Percentiles rank a stretch among this genome's conserved stretches.
phyloP scores from a whole-genome alignment of 768 basidiomycete species.

The Astraeus odoratus region DNA sequence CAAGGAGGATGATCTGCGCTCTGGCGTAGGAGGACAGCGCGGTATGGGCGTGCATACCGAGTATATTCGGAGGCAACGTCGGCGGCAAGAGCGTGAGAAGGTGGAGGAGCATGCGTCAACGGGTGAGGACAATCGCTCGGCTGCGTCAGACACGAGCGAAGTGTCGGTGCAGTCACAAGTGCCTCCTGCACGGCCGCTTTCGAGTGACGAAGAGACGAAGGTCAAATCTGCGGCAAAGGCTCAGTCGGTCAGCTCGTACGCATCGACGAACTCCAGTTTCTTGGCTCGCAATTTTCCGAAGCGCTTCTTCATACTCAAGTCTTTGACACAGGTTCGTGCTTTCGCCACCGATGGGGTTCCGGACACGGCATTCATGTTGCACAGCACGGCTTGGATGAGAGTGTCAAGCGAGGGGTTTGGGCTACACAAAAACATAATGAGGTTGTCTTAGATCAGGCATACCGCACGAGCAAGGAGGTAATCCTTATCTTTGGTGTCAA shows the following conservation, averaged over 20 bases:
- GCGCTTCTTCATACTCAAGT: conserved; percentile 92
- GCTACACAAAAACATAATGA: conserved; percentile 93
- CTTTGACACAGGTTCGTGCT: conserved; percentile 61
- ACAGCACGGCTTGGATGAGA: conserved; percentile 73
- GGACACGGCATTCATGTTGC: not conserved
- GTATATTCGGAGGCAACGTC: conserved; percentile 67
- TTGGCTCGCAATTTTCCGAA: conserved; percentile 70
- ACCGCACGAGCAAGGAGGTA: conserved; percentile 83
- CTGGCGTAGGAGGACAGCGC: conserved; percentile 89
- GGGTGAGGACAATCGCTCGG: conserved; percentile 4
- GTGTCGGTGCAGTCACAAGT: conserved; percentile 14
- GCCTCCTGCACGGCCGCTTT: conserved; percentile 25
- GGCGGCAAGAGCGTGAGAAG: conserved; percentile 25
- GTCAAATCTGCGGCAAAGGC: conserved; percentile 6
- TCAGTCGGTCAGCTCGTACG: conserved; percentile 56
- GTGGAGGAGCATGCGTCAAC: conserved; percentile 9
- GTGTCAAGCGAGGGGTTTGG: conserved; percentile 77
- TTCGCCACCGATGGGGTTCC: not conserved
- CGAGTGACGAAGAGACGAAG: conserved; percentile 34
- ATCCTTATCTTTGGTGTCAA: conserved; percentile 90
- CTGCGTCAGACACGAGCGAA: not conserved
- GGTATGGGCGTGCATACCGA: conserved; percentile 76
- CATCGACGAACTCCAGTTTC: conserved; percentile 82
- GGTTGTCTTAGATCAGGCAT: conserved; percentile 86
- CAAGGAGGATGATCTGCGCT: conserved; percentile 77